phyloP scores from a whole-genome alignment of 73 alveolate genomes.

The Paramecium tetraurelia region DNA sequence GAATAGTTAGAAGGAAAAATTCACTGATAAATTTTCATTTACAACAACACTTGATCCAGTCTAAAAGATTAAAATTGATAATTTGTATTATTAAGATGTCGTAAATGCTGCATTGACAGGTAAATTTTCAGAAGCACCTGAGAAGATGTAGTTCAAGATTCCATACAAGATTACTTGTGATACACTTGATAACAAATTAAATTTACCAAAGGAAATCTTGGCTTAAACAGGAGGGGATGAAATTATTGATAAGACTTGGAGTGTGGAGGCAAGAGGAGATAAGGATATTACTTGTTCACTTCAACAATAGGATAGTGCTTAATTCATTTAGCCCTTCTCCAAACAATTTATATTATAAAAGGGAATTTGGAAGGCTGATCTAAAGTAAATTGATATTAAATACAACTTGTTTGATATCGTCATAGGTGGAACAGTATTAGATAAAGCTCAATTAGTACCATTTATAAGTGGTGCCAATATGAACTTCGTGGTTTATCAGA shows the following conservation, averaged over 20 bases:
- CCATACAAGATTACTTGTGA: background rate
- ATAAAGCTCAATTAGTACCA: background rate
- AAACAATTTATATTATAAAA: background rate
- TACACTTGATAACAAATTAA: background rate
- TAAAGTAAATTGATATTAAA: background rate
- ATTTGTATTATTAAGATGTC: background rate
- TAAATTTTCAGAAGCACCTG: background rate
- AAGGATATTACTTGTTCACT: background rate
- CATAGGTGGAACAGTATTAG: background rate
- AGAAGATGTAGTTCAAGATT: background rate
- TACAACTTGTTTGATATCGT: background rate
- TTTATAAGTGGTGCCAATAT: background rate
- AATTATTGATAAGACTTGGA: background rate
- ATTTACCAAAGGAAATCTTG: background rate
- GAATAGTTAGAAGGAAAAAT: background rate
- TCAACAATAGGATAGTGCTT: background rate
- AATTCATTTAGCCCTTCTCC: background rate
- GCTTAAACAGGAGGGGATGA: background rate
- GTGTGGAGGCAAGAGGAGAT: background rate
- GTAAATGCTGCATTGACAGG: background rate
- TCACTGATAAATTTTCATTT: background rate
- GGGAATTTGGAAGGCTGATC: background rate
- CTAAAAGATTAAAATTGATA: background rate
- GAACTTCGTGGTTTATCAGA: background rate
- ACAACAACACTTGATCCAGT: background rate